Evolutionary conservation across 2,329 filamentous ascomycete genomes (phyloP), one percentile per base, ranked within the genome.

Genomic region (Escovopsis sp.): DNA sequence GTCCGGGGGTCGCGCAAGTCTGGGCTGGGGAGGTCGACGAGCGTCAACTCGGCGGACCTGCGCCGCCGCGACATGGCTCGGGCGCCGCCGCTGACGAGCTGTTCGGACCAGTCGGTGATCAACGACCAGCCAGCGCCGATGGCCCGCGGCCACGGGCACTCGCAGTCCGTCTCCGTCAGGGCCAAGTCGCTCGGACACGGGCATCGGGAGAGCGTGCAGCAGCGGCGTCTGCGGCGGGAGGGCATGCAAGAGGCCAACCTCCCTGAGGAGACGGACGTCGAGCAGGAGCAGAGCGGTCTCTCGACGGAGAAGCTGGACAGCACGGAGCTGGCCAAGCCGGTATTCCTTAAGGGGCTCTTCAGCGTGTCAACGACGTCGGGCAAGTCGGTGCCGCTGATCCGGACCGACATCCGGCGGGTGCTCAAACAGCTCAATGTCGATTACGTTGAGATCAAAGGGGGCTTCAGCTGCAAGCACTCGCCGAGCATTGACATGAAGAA

Each of bases 301-400:
- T 78, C 74, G 8, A 72, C 68, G 2, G 74, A 79, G 28, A 61
- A 70, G 17, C 55, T 78, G 9, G 69, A 74, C 41, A 76, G 72
- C 45, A 76, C 80, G 5, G 85, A 92, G 45, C 72, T 88, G 41
- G 78, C 88, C 35, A 94, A 94, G 55, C 90, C 90, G 0, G 90
- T 96, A 3, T 96, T 81, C 55, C 71, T 98, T 38, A 98, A 96
- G 58, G 90, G 90, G 4, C 68, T 98, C 14, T 96, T 98, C 61
- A 96, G 88, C 49, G 90, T 96, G 36, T 92, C 85, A 4, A 98
- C 90, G 0, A 98, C 90, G 6, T 94, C 86, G 39, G 90, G 79
- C 51, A 93, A 92, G 52, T 84, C 88, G 1, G 72, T 96, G 10
- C 66, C 76, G 1, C 76, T 85, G 39, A 98, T 98, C 42, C 76